Evolutionary conservation across 306 rosid genomes (phyloP).

Genomic region (Bauhinia variegata): DNA sequence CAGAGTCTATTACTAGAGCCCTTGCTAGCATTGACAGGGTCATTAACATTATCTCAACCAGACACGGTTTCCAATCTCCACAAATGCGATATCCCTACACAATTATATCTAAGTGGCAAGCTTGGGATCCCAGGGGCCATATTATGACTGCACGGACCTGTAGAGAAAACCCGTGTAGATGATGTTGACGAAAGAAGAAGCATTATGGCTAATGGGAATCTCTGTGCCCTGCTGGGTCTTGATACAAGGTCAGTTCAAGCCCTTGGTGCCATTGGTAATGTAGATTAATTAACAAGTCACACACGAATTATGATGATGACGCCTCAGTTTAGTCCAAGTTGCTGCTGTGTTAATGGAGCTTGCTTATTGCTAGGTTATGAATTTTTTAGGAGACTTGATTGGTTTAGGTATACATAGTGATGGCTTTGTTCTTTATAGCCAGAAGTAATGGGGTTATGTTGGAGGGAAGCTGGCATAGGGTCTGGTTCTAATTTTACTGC

Average conservation of each 20-base stretch:
- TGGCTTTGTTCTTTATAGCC: slow-evolving; percentile 49
- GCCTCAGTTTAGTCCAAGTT: neutral
- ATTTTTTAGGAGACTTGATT: slow-evolving; percentile 30
- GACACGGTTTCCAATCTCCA: slow-evolving; percentile 70
- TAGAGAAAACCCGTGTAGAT: slow-evolving; percentile 18
- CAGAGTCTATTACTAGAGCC: slow-evolving; percentile 69
- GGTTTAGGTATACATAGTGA: slow-evolving; percentile 32
- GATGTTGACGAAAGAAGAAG: slow-evolving; percentile 27
- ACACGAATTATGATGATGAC: slow-evolving; percentile 13
- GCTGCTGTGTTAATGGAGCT: slow-evolving; percentile 28
- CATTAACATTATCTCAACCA: slow-evolving; percentile 59
- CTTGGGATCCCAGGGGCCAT: slow-evolving; percentile 65
- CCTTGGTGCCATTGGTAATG: slow-evolving; percentile 36
- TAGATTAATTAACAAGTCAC: slow-evolving; percentile 28
- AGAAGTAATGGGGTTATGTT: slow-evolving; percentile 28
- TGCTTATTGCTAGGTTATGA: slow-evolving; percentile 14
- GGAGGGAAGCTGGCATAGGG: slow-evolving; percentile 19
- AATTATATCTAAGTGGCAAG: slow-evolving; percentile 70
- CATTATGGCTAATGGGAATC: slow-evolving; percentile 26
- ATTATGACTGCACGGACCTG: slow-evolving; percentile 53
- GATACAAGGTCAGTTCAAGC: slow-evolving; percentile 30
- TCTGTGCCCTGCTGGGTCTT: slow-evolving; percentile 29
- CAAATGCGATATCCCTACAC: slow-evolving; percentile 79
- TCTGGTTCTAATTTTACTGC: slow-evolving; percentile 19
- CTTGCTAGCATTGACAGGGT: slow-evolving; percentile 67